Conservation (phyloP, 2,329 filamentous ascomycete species). For the Lasiodiplodia citricola region DNA sequence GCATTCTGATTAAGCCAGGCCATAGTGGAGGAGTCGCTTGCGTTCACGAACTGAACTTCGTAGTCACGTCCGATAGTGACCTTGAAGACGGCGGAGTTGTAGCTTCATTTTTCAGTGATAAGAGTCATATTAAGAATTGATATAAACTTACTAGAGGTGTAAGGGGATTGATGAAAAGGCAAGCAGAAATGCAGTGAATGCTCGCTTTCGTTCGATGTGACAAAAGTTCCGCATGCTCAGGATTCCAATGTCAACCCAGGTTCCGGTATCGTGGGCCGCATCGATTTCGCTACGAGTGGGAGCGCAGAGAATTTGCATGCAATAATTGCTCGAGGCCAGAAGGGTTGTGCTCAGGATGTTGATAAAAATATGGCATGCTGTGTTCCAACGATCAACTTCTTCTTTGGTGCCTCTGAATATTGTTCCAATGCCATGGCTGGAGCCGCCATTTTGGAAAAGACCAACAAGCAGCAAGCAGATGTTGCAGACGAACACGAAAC, state of each 20-base stretch:
- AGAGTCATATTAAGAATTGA: background rate
- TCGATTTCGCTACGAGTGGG: background rate
- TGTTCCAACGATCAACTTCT: too few relatives aligned
- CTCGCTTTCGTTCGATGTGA: background rate
- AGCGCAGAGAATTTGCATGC: background rate
- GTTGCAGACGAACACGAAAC: too few relatives aligned
- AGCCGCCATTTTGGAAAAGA: too few relatives aligned
- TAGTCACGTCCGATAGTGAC: background rate
- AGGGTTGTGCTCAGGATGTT: background rate
- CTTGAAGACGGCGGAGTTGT: background rate
- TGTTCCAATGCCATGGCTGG: too few relatives aligned
- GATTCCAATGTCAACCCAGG: background rate
- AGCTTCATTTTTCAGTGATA: background rate
- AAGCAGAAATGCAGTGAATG: background rate
- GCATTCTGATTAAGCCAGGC: too few relatives aligned
- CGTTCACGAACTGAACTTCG: background rate
- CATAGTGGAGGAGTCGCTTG: too few relatives aligned
- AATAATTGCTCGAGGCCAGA: background rate
- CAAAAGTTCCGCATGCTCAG: background rate
- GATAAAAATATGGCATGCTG: background rate
- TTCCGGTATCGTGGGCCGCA: background rate
- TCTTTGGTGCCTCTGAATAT: too few relatives aligned
- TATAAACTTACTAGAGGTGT: background rate
- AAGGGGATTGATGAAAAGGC: background rate
- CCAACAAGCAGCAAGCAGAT: too few relatives aligned